These are phyloP conservation scores for Psidium friedrichsthalianum DNA, from an alignment of 345 rosid genomes.

Conservation along the genomic window DNA sequence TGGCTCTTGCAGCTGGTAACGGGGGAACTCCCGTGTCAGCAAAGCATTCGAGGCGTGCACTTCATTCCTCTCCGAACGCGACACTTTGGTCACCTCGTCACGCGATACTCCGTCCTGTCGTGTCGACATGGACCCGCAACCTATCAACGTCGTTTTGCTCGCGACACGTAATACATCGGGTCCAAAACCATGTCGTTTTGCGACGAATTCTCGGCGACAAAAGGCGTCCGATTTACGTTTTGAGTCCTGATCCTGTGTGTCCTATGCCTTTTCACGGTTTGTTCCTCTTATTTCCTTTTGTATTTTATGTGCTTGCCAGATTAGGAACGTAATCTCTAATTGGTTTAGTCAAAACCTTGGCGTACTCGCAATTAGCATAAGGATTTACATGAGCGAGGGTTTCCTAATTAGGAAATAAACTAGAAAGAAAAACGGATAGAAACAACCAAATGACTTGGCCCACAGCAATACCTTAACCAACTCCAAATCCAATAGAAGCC, in stretches of 20 bases:
- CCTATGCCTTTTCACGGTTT: rapidly evolving
- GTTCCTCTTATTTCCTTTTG: not conserved
- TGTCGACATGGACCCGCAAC: not conserved
- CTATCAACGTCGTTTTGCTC: not conserved
- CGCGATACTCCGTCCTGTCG: not conserved
- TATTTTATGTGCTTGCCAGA: not conserved
- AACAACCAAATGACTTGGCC: not conserved
- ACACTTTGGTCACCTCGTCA: not conserved
- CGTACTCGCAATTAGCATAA: not conserved
- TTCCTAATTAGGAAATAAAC: not conserved
- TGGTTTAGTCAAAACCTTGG: not conserved
- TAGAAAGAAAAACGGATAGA: not conserved
- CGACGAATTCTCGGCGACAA: not conserved
- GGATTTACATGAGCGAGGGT: not conserved
- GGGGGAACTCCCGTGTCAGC: not conserved
- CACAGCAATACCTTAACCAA: too few relatives aligned
- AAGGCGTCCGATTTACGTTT: not conserved
- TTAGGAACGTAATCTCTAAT: not conserved
- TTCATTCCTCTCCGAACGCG: not conserved
- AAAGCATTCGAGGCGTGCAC: not conserved
- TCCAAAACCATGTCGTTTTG: not conserved
- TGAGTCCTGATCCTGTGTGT: not conserved
- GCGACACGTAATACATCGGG: not conserved
- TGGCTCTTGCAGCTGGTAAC: not conserved
- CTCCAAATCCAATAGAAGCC: too few relatives aligned